Conservation (phyloP, 768 basidiomycete species). For the Erythrobasidium yunnanense region DNA sequence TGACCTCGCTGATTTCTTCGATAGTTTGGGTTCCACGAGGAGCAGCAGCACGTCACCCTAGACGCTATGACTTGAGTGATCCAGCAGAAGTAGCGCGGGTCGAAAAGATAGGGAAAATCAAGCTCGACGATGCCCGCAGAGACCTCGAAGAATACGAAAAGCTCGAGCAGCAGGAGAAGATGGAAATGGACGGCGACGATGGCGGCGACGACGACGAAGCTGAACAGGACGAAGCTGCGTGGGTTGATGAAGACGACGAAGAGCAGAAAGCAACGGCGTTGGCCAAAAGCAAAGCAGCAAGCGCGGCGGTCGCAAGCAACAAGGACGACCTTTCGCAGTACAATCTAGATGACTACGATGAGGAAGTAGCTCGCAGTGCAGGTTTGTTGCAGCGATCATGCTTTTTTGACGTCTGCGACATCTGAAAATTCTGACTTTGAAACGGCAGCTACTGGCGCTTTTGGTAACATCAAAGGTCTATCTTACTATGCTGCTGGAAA, state of each 20-base stretch:
- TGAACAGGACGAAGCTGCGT: conserved; percentile 44
- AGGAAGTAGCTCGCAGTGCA: conserved; percentile 50
- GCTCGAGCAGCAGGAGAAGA: conserved; percentile 55
- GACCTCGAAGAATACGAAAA: conserved; percentile 68
- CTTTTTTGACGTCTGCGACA: not conserved
- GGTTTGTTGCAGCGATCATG: conserved; percentile 37
- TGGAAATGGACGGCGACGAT: conserved; percentile 54
- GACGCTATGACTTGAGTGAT: conserved; percentile 71
- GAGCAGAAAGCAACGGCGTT: conserved; percentile 34
- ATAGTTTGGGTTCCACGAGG: conserved; percentile 54
- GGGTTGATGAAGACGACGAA: conserved; percentile 47
- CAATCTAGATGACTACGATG: conserved; percentile 82
- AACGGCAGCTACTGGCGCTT: conserved; percentile 55
- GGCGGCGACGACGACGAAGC: conserved; percentile 47
- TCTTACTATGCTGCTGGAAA: conserved; percentile 64
- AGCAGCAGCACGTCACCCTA: conserved; percentile 59
- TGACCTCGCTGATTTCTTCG: conserved; percentile 11
- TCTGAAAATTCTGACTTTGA: no score
- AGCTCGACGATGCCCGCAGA: conserved; percentile 76
- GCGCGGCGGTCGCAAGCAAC: conserved; percentile 41
- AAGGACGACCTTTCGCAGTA: conserved; percentile 71
- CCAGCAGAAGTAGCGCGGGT: conserved; percentile 81
- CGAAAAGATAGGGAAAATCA: conserved; percentile 70
- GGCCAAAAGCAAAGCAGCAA: conserved; percentile 29
- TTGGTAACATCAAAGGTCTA: conserved; percentile 90